Evolutionary conservation across 306 rosid genomes (phyloP).

Genomic region (Trifolium subterraneum): DNA sequence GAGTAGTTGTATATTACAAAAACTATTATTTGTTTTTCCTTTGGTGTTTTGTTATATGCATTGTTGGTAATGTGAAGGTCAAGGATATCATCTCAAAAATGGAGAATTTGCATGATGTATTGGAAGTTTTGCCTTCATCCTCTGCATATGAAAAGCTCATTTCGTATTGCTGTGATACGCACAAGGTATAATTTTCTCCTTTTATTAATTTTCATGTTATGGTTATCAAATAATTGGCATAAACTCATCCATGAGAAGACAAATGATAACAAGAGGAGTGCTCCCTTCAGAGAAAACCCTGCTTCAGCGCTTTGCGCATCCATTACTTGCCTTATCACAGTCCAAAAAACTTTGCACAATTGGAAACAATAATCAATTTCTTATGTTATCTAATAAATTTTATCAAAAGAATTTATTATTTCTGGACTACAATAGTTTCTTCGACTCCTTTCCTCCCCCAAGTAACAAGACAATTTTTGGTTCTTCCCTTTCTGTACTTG

Average conservation of each 20-base stretch:
- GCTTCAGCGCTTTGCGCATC: slow-evolving; percentile 5
- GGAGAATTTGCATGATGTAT: slow-evolving; percentile 58
- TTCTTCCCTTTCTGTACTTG: slow-evolving; percentile 8
- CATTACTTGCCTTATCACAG: slow-evolving; percentile 9
- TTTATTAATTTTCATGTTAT: slow-evolving; percentile 23
- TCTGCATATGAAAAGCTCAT: slow-evolving; percentile 71
- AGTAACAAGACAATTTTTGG: background rate
- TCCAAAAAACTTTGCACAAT: slow-evolving; percentile 5
- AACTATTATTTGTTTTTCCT: background rate
- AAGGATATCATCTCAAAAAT: slow-evolving; percentile 67
- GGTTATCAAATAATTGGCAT: slow-evolving; percentile 12
- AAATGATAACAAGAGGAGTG: slow-evolving; percentile 2
- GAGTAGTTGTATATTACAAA: slow-evolving; percentile 21
- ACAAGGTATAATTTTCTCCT: slow-evolving; percentile 58
- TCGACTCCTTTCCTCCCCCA: background rate
- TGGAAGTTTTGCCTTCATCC: slow-evolving; percentile 66
- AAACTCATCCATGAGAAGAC: slow-evolving; percentile 5
- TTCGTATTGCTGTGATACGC: slow-evolving; percentile 58
- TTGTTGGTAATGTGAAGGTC: slow-evolving; percentile 61
- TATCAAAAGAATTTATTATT: slow-evolving; percentile 4
- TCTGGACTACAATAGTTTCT: background rate
- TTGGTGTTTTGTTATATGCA: slow-evolving; percentile 28
- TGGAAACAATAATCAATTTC: slow-evolving; percentile 6
- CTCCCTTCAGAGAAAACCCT: slow-evolving; percentile 3
- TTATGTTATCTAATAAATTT: slow-evolving; percentile 6